A percentile compares a stretch with the other conserved stretches of the same genome.
Conservation (phyloP, 305 asterid species). For the Rubia balearica region DNA sequence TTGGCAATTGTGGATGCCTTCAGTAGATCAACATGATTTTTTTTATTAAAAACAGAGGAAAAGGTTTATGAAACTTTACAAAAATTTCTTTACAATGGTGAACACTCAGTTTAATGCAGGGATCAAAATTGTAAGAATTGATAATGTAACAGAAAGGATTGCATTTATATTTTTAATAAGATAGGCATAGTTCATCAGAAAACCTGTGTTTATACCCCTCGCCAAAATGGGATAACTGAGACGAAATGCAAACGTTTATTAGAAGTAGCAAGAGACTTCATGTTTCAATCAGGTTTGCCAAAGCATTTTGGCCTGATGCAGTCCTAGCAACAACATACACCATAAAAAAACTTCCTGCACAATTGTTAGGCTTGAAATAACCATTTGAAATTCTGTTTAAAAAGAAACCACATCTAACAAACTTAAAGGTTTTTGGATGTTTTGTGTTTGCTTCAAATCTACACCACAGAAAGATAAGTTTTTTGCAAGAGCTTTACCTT, state of each 20-base stretch:
- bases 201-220: not conserved
- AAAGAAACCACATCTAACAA: no score
- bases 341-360: not conserved
- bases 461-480: no score
- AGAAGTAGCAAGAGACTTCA: not conserved
- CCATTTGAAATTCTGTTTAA: not conserved
- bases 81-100: not conserved
- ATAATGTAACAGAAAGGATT: not conserved
- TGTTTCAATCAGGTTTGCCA: not conserved
- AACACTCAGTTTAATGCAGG: not conserved
- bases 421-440: no score
- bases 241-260: not conserved
- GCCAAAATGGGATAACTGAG: not conserved
- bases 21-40: not conserved
- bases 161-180: not conserved
- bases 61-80: not conserved
- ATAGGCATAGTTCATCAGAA: not conserved
- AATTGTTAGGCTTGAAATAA: not conserved
- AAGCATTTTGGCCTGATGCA: not conserved
- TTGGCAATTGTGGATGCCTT: not conserved
- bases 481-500: no score
- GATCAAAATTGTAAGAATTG: not conserved
- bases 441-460: no score
- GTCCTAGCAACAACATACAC: not conserved
- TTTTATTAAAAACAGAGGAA: no score